Evolutionary conservation across 2,329 filamentous ascomycete genomes (phyloP).

Genomic region (Didymella segeticola): DNA sequence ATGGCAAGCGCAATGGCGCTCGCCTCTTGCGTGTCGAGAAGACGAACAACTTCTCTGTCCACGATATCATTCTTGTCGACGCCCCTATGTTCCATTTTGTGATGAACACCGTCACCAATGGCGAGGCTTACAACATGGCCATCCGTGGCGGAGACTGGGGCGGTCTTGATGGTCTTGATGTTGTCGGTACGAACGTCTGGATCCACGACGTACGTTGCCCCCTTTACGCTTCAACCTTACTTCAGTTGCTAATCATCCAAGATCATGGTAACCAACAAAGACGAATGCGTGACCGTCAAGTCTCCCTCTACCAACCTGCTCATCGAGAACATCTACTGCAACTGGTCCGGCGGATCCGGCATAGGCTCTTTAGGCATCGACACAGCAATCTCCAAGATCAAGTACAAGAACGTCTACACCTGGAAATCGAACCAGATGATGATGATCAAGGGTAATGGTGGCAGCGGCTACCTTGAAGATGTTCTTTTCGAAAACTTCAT

Average conservation of each 20-base stretch:
- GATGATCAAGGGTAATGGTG: constrained; percentile 68
- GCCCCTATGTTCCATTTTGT: constrained; percentile 59
- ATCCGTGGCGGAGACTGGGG: constrained; percentile 61
- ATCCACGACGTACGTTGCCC: constrained; percentile 57
- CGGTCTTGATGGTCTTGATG: constrained; percentile 64
- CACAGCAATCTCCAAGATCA: constrained; percentile 59
- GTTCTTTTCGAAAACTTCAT: constrained; percentile 64
- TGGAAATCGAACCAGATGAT: constrained; percentile 67
- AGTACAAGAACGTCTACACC: constrained; percentile 65
- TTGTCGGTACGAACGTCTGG: constrained; percentile 63
- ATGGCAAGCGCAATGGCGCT: constrained; percentile 51
- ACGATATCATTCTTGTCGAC: constrained; percentile 59
- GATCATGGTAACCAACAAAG: constrained; percentile 67
- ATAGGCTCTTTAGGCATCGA: constrained; percentile 62
- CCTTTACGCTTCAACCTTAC: too few species aligned
- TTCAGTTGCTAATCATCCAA: constrained; percentile 8
- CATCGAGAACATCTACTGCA: constrained; percentile 68
- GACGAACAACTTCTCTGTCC: constrained; percentile 56
- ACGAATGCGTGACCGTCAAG: constrained; percentile 67
- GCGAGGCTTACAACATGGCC: constrained; percentile 63
- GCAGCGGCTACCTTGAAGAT: constrained; percentile 60
- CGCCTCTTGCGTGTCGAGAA: constrained; percentile 56
- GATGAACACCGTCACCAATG: constrained; percentile 59
- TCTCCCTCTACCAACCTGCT: constrained; percentile 58
- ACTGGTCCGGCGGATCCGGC: constrained; percentile 66